phyloP scores from a whole-genome alignment of 495 filamentous ascomycete genomes.

The Filosporella fistucella region DNA sequence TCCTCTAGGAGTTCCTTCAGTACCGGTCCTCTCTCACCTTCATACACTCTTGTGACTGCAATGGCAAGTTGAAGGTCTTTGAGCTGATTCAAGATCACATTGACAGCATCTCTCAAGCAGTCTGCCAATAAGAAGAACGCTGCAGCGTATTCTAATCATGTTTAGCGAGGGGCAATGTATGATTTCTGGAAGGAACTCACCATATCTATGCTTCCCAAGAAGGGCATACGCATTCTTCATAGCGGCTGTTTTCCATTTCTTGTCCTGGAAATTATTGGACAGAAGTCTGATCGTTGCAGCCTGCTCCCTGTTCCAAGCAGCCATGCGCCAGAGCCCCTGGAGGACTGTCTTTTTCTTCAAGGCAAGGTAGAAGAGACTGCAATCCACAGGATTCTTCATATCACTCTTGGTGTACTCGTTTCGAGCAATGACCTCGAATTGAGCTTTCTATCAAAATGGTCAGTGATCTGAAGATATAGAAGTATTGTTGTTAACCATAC shows the following conservation, averaged over 20 bases:
- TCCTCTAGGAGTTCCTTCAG: constrained; percentile 73
- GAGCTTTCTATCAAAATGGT: constrained; percentile 48
- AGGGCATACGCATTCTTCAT: constrained; percentile 98
- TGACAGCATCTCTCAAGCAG: constrained; percentile 76
- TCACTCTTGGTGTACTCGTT: constrained; percentile 90
- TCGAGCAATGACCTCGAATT: constrained; percentile 85
- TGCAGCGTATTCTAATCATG: constrained; percentile 78
- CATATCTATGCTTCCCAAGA: constrained; percentile 84
- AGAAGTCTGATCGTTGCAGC: constrained; percentile 68
- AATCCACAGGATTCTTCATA: constrained; percentile 89
- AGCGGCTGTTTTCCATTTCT: constrained; percentile 84
- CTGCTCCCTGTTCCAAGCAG: constrained; percentile 85
- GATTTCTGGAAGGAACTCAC: constrained; percentile 36
- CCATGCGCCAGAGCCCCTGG: constrained; percentile 93
- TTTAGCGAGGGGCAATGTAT: neutral
- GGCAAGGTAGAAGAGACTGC: constrained; percentile 87
- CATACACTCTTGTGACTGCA: constrained; percentile 81
- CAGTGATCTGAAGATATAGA: neutral
- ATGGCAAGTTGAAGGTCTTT: constrained; percentile 89
- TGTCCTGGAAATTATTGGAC: constrained; percentile 80
- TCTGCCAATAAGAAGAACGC: constrained; percentile 94
- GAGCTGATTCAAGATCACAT: constrained; percentile 78
- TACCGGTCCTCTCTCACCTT: constrained; percentile 77
- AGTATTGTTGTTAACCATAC: constrained; percentile 35
- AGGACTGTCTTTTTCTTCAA: constrained; percentile 88